phyloP scores from a whole-genome alignment of 2,329 filamentous ascomycete species.

The Fusarium annulatum region DNA sequence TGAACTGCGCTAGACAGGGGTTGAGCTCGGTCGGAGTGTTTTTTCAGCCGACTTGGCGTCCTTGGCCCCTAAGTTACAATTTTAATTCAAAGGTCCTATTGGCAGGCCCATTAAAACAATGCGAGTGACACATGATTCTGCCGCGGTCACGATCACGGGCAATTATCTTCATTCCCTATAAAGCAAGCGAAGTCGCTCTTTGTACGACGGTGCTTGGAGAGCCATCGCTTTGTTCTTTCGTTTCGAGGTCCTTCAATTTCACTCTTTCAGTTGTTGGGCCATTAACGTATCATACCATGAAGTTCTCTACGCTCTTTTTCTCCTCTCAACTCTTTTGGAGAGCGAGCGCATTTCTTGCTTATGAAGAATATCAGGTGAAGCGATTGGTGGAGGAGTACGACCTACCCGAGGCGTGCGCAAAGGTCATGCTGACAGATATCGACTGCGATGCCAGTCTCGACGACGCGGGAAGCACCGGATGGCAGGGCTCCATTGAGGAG shows the following conservation, averaged over 20 bases:
- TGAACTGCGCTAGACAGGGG: neutral
- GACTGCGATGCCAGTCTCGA: neutral
- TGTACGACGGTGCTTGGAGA: fast-evolving
- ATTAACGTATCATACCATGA: fast-evolving
- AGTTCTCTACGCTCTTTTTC: neutral
- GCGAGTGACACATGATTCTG: neutral
- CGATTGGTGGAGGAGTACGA: neutral
- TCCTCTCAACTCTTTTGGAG: fast-evolving
- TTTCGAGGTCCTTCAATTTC: neutral
- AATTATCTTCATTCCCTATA: fast-evolving
- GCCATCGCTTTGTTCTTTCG: fast-evolving
- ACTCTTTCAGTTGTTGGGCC: neutral
- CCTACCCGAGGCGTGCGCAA: neutral
- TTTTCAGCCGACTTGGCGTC: neutral
- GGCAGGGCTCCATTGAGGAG: neutral
- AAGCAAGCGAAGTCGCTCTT: neutral
- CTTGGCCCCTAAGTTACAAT: neutral
- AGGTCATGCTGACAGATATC: neutral
- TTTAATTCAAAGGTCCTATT: neutral
- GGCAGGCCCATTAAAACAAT: neutral
- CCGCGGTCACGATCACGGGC: neutral
- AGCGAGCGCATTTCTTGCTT: neutral
- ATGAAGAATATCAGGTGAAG: neutral
- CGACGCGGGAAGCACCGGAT: neutral
- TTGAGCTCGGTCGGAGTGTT: neutral